Percentiles rank a stretch among this genome's conserved stretches.
phyloP scores from a whole-genome alignment of 75 land plant species.

The Selaginella tamariscina region DNA sequence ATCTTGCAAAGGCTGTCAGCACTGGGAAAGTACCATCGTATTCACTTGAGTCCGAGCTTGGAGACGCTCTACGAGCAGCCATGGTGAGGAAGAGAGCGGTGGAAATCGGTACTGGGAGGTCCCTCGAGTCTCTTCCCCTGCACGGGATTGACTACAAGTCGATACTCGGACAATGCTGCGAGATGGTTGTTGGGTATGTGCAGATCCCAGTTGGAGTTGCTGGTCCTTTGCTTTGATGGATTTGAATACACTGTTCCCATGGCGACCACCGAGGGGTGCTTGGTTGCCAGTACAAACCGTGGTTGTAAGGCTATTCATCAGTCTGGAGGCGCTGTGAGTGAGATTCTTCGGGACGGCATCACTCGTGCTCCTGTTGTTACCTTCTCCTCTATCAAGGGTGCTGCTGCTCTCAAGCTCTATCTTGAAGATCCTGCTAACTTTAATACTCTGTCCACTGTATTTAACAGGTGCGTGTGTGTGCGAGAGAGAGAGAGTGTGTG shows the following conservation, averaged over 20 bases:
- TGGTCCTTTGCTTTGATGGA: constrained; percentile 8
- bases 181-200: constrained; percentile 7
- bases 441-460: constrained; percentile 11
- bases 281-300: constrained; percentile 29
- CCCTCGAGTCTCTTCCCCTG: constrained; percentile 18
- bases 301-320: constrained; percentile 28
- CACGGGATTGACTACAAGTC: constrained; percentile 18
- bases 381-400: constrained; percentile 15
- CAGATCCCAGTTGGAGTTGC: constrained; percentile 11
- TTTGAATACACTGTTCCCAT: constrained; percentile 19
- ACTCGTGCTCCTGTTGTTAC: constrained; percentile 26
- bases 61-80: constrained; percentile 18
- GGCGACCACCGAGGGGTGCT: constrained; percentile 31
- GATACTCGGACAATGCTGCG: constrained; percentile 11
- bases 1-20: constrained; percentile 22
- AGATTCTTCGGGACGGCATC: constrained; percentile 28
- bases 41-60: constrained; percentile 28
- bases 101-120: constrained; percentile 16
- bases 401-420: constrained; percentile 22
- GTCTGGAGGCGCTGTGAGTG: constrained; percentile 28
- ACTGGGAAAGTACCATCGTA: constrained; percentile 18
- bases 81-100: constrained; percentile 18
- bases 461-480: not conserved
- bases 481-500: not conserved
- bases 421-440: constrained; percentile 12